Base-by-base conservation (phyloP, 495 filamentous ascomycete genomes). In the Aspergillus cavernicola region DNA sequence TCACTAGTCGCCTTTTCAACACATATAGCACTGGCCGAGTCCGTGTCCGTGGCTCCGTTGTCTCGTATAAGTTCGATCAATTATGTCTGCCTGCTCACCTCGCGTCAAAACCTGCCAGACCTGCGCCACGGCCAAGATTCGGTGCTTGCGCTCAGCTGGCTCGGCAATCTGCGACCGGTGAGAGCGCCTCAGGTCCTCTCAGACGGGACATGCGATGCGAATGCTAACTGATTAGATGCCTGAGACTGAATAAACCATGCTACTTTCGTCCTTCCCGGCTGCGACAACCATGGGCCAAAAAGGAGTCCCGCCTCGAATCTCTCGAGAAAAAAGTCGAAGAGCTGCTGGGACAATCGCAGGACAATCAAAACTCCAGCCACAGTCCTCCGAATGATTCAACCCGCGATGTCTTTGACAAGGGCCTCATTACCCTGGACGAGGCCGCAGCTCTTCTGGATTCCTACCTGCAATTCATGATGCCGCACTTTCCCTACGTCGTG, bases 401-500 rank as follows among this genome's bases (percentile, higher is more conserved):
- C 13, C 44, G 53, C 41, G 62, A 65, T 57, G 57, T 65, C 11
- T 58, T 57, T 35, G 53, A 57, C 49, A 48, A 52, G 18, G 63
- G 57, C 0, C 11, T 63, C 10, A 16, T 66, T 0, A 48, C 60
- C 15, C 37, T 59, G 36, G 55, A 61, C 24, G 48, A 51, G 8
- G 63, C 63, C 11, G 40, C 47, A 65, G 72, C 48, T 54, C 63
- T 62, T 6, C 26, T 65, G 19, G 36, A 53, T n/a, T 50, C 31
- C 1, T 65, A 53, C 41, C 36, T 45, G 10, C 33, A 19, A 1
- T 49, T 45, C 0, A 64, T 60, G 33, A 47, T 61, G 39, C 45
- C 64, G 9, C 58, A 60, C 36, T 73, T 67, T 31, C 70, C 70
- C 3, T 73, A 71, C 36, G 70, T 73, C 4, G 38, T 63, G 0